These are phyloP conservation scores for Eremothecium cymbalariae DNA, from an alignment of 1,139 yeast species.

Conservation along the genomic window DNA sequence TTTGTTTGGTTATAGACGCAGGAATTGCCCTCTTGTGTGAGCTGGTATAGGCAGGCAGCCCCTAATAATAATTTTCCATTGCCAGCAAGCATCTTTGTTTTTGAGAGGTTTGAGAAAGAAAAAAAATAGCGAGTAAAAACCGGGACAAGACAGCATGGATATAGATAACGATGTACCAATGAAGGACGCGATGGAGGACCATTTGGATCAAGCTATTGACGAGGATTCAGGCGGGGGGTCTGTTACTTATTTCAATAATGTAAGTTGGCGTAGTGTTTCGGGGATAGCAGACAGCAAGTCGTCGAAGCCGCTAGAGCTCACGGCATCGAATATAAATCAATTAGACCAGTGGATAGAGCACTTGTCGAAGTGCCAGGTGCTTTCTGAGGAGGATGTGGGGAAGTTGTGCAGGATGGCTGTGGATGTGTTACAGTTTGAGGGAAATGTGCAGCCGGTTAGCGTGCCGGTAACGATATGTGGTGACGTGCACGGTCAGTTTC, in stretches of 20 bases:
- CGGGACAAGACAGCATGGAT: constrained; percentile 52
- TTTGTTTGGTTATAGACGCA: too few relatives aligned
- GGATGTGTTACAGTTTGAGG: constrained; percentile 71
- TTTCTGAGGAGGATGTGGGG: constrained; percentile 71
- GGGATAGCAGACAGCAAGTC: constrained; percentile 32
- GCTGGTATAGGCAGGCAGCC: too few relatives aligned
- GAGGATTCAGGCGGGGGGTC: constrained; percentile 18
- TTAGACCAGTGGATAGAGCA: constrained; percentile 86
- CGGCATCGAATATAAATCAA: constrained; percentile 43
- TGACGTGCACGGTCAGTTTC: constrained; percentile 78
- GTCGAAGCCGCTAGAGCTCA: constrained; percentile 33
- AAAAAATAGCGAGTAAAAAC: too few relatives aligned
- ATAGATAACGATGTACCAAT: constrained; percentile 62
- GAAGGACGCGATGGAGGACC: constrained; percentile 60
- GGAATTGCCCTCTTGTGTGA: too few relatives aligned
- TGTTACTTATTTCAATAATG: constrained; percentile 10
- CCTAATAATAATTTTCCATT: too few relatives aligned
- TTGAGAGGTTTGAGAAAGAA: too few relatives aligned
- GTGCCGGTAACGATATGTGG: constrained; percentile 86
- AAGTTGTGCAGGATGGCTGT: constrained; percentile 83
- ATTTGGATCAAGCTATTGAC: constrained; percentile 32
- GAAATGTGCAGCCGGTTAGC: constrained; percentile 84
- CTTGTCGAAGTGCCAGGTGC: constrained; percentile 69
- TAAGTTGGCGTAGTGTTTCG: constrained; percentile 9
- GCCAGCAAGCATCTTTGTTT: too few relatives aligned